Conservation (phyloP, 768 basidiomycete species). For the Lepiota venenata region DNA sequence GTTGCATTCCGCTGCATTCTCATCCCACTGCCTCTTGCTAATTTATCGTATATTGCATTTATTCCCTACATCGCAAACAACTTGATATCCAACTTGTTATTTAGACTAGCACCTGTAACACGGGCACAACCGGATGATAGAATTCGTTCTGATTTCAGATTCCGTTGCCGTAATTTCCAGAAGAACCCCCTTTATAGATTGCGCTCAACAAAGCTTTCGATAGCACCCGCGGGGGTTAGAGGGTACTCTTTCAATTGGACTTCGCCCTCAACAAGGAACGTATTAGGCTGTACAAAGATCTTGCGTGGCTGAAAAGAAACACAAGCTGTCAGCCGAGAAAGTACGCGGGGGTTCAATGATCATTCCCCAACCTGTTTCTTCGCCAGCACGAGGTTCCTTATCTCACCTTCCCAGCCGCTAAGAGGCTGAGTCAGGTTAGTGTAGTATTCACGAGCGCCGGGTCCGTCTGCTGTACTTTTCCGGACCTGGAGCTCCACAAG, state of each 20-base stretch:
- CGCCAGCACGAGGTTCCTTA: constrained; percentile 71
- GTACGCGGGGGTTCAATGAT: constrained; percentile 2
- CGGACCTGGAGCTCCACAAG: constrained; percentile 79
- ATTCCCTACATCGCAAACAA: constrained; percentile 13
- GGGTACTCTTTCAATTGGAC: constrained; percentile 80
- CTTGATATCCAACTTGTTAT: constrained; percentile 10
- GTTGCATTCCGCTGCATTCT: neutral
- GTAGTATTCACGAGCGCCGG: constrained; percentile 78
- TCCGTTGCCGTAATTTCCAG: constrained; percentile 1
- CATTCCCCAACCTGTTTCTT: constrained; percentile 61
- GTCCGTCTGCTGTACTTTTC: constrained; percentile 82
- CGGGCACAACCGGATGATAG: constrained; percentile 4
- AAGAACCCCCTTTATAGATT: constrained; percentile 35
- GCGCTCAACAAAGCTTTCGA: constrained; percentile 81
- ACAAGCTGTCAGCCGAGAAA: constrained; percentile 2
- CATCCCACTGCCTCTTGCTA: neutral
- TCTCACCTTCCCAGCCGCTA: constrained; percentile 68
- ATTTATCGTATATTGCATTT: constrained; percentile 12
- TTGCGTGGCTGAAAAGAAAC: constrained; percentile 62
- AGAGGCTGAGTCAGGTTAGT: constrained; percentile 74
- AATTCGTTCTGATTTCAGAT: constrained; percentile 5
- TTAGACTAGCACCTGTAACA: constrained; percentile 4
- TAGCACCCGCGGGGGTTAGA: constrained; percentile 65
- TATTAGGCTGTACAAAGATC: constrained; percentile 83
- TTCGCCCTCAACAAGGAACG: constrained; percentile 60